Evolutionary conservation across 2,329 filamentous ascomycete species (phyloP).

Genomic region (Pleomassaria siparia): DNA sequence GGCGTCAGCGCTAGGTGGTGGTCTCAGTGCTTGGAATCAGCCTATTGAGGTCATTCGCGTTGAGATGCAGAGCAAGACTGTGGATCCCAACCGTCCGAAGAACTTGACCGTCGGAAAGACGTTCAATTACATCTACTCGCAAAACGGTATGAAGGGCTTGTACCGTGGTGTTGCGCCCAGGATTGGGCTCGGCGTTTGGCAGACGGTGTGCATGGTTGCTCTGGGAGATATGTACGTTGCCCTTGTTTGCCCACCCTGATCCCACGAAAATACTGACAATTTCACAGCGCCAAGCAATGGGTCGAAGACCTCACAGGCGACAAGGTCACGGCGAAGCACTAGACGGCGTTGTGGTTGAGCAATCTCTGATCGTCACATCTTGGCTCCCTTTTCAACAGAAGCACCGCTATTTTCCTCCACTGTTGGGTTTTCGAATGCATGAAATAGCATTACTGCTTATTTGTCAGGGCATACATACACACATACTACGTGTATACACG

Average conservation of each 20-base stretch:
- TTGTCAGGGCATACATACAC: no score
- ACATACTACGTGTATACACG: no score
- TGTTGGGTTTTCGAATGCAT: background rate
- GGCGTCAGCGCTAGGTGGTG: slow-evolving; percentile 85
- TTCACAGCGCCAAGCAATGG: slow-evolving; percentile 61
- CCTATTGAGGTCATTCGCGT: slow-evolving; percentile 99
- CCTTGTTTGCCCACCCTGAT: background rate
- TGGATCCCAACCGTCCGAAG: slow-evolving; percentile 96
- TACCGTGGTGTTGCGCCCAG: slow-evolving; percentile 95
- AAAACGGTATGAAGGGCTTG: slow-evolving; percentile 85
- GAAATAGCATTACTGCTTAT: no score
- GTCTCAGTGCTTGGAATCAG: slow-evolving; percentile 97
- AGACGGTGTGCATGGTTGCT: slow-evolving; percentile 99
- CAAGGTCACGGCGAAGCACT: slow-evolving; percentile 65
- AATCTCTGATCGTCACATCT: background rate
- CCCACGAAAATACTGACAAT: background rate
- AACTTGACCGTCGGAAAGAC: slow-evolving; percentile 95
- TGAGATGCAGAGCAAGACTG: slow-evolving; percentile 99
- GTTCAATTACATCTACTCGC: slow-evolving; percentile 81
- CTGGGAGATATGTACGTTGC: slow-evolving; percentile 88
- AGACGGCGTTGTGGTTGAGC: slow-evolving; percentile 33
- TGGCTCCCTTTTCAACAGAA: background rate
- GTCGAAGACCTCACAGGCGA: slow-evolving; percentile 68
- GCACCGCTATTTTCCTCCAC: background rate
- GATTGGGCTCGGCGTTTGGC: slow-evolving; percentile 95